phyloP scores from a whole-genome alignment of 129 eudicot species.

The carrot (Daucus carota) region DH1_v3.0 NC_030381.2:22851501-22852000 shows the following conservation, averaged over 20 bases:
- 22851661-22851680: constrained; percentile 91
- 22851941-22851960: not conserved
- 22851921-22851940: not conserved
- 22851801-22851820: not conserved
- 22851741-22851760: not conserved
- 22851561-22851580: too few species aligned
- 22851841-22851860: not conserved
- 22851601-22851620: constrained; percentile 86
- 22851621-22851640: constrained; percentile 86
- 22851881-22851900: not conserved
- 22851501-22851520: not conserved
- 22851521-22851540: not conserved
- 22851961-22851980: not conserved
- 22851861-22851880: not conserved
- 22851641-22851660: constrained; percentile 85
- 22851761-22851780: not conserved
- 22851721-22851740: constrained; percentile 9
- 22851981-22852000: not conserved
- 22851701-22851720: constrained; percentile 94
- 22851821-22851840: not conserved
- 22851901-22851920: not conserved
- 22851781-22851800: not conserved
- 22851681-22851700: constrained; percentile 98
- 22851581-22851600: constrained; percentile 64
- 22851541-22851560: too few species aligned